These are phyloP conservation scores for Fusarium sororula DNA, from an alignment of 2,329 filamentous ascomycete species.

Conservation along the genomic window DNA sequence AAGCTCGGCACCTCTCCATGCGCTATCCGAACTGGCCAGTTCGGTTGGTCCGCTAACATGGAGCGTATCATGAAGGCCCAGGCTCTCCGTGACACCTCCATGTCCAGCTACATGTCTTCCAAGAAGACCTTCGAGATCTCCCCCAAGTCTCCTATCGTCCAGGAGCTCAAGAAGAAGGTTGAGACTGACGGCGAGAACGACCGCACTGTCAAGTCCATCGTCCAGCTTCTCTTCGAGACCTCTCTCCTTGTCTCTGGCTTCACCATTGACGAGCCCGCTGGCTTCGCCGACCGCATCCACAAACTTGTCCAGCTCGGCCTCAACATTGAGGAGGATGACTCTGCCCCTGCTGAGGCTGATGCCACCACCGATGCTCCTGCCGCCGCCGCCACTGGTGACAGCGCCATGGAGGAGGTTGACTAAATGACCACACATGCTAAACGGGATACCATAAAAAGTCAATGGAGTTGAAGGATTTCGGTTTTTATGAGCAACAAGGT, in stretches of 20 bases:
- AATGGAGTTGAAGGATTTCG: constrained; percentile 54
- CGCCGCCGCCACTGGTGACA: constrained; percentile 75
- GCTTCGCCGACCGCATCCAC: constrained; percentile 99
- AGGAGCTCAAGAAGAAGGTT: constrained; percentile 99
- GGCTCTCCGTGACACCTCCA: constrained; percentile 98
- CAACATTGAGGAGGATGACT: constrained; percentile 95
- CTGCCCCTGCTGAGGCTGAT: constrained; percentile 67
- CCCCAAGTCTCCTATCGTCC: constrained; percentile 96
- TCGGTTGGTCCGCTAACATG: constrained; percentile 99
- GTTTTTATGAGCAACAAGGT: constrained; percentile 47
- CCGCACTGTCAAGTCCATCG: constrained; percentile 99
- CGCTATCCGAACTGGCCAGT: constrained; percentile 99
- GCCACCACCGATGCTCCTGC: constrained; percentile 65
- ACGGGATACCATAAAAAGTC: constrained; percentile 53
- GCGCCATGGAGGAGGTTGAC: constrained; percentile 99
- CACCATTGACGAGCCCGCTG: constrained; percentile 98
- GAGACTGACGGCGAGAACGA: constrained; percentile 97
- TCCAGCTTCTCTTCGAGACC: constrained; percentile 98
- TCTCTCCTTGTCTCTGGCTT: constrained; percentile 98
- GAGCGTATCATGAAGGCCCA: constrained; percentile 99
- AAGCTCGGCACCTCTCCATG: constrained; percentile 95
- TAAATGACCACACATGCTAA: constrained; percentile 60
- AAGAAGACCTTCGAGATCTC: constrained; percentile 99
- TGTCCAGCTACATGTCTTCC: constrained; percentile 99
- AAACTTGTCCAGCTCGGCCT: constrained; percentile 98